Evolutionary conservation across 108 stramenopile species (phyloP).

Genomic region (Cyclotella kingstonii): DNA sequence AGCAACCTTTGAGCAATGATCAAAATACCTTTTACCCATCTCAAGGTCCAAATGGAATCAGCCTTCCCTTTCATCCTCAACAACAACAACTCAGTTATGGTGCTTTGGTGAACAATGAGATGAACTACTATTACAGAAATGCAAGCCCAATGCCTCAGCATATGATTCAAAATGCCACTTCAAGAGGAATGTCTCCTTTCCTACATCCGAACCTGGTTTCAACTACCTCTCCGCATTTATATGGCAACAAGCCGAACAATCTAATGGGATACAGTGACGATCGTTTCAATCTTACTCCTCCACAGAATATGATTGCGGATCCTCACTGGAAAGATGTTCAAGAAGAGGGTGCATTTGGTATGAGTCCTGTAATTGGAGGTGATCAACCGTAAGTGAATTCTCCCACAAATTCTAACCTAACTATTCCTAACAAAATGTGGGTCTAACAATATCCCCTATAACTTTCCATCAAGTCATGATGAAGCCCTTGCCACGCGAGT

Average conservation of each 20-base stretch:
- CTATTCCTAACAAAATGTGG: not conserved
- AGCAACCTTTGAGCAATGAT: conserved; percentile 10
- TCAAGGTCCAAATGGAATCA: conserved; percentile 5
- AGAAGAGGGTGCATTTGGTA: conserved; percentile 36
- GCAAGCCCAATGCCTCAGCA: not conserved
- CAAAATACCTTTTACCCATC: conserved; percentile 22
- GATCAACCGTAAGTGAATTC: conserved; percentile 35
- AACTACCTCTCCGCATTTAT: conserved; percentile 4
- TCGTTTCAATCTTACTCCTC: conserved; percentile 12
- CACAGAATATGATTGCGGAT: conserved; percentile 14
- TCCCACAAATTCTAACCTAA: not conserved
- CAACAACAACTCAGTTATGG: conserved; percentile 25
- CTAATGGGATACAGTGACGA: conserved; percentile 1
- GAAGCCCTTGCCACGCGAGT: conserved; percentile 33
- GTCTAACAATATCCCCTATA: not conserved
- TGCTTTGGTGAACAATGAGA: conserved; percentile 11
- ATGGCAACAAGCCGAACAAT: conserved; percentile 14
- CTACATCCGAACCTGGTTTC: conserved; percentile 3
- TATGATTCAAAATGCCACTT: conserved; percentile 1
- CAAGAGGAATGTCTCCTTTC: not conserved
- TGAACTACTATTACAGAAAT: conserved; percentile 31
- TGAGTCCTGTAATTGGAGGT: conserved; percentile 25
- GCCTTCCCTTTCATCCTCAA: conserved; percentile 6
- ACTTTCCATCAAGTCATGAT: conserved; percentile 17
- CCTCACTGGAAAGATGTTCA: conserved; percentile 31